phyloP scores from a whole-genome alignment of 306 rosid species.

The Mucuna pruriens region DNA sequence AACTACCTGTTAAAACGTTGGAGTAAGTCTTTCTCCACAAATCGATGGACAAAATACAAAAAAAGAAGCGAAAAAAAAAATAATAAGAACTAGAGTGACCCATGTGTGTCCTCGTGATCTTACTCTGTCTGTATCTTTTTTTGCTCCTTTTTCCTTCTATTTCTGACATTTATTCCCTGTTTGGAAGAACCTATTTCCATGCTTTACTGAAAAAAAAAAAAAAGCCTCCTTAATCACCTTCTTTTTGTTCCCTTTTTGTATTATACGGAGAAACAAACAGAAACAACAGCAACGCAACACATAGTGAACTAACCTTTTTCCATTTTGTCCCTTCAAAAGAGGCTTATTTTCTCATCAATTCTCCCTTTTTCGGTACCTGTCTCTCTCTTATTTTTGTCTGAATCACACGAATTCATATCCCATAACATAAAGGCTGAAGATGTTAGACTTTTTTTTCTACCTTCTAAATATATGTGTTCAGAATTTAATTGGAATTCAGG shows the following conservation, averaged over 20 bases:
- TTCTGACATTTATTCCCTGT: slow-evolving; percentile 21
- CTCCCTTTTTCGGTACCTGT: neutral
- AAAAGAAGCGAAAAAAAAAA: neutral
- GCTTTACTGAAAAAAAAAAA: neutral
- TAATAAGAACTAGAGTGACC: neutral
- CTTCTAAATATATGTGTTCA: neutral
- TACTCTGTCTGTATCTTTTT: slow-evolving; percentile 30
- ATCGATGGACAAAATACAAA: neutral
- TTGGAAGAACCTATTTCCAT: slow-evolving; percentile 17
- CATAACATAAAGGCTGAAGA: neutral
- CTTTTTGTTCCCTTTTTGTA: slow-evolving; percentile 5
- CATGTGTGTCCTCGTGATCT: slow-evolving; percentile 49
- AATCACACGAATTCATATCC: slow-evolving; percentile 49
- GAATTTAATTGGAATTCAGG: neutral
- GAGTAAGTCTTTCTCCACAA: neutral
- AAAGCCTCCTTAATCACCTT: neutral
- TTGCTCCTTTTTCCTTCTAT: slow-evolving; percentile 25
- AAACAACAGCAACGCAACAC: slow-evolving; percentile 20
- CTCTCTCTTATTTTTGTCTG: slow-evolving; percentile 1
- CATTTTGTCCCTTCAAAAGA: slow-evolving; percentile 41
- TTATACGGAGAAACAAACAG: neutral
- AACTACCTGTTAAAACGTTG: slow-evolving; percentile 5
- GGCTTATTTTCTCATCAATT: slow-evolving; percentile 22
- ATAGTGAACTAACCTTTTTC: slow-evolving; percentile 47
- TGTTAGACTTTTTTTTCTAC: neutral